Evolutionary conservation across 345 rosid species (phyloP), one percentile per base, ranked within the genome.

Genomic region (Salix koriyanagi): DNA sequence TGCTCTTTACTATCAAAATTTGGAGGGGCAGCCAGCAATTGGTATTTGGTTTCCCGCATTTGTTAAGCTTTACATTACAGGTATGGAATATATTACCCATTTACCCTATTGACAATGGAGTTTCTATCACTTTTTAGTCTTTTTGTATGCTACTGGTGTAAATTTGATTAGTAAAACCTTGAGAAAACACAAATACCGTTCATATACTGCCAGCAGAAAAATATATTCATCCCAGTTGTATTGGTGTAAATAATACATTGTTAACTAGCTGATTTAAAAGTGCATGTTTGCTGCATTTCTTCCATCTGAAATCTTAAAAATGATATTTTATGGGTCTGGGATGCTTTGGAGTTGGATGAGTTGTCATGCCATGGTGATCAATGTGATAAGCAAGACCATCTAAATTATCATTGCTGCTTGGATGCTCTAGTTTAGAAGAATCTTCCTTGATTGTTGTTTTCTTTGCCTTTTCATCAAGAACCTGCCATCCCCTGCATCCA

Each of bases 321-420:
- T 48, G 26, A 66, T n/a, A 66, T 44, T 36, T 50, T 75, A 85
- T 26, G 90, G 90, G 91, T 56, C 39, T 82, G n/a, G 90, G 90
- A 80, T 89, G 89, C 75, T 81, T 87, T 18, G 92, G 92, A 69
- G 83, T 77, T 60, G 90, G 92, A 83, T 89, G 92, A 71, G 92
- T 87, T 23, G 85, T 82, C 48, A 83, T 89, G 58, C 89, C 92
- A 76, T 86, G 87, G 84, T 89, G 87, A 64, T 89, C 92, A 10
- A 79, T 81, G 65, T 87, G 89, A 74, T 87, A 87, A 74, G 74
- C 74, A 19, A 67, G 79, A 42, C 79, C 85, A 46, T 84, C 85
- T 1, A 48, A 30, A 13, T 44, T 19, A 46, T 80, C 68, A 2
- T 25, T 16, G 60, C 72, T 75, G 60, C 75, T 73, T 48, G 62